Evolutionary conservation across 805 yeast species (phyloP).

Genomic region (Jamesozyma lodderae): DNA sequence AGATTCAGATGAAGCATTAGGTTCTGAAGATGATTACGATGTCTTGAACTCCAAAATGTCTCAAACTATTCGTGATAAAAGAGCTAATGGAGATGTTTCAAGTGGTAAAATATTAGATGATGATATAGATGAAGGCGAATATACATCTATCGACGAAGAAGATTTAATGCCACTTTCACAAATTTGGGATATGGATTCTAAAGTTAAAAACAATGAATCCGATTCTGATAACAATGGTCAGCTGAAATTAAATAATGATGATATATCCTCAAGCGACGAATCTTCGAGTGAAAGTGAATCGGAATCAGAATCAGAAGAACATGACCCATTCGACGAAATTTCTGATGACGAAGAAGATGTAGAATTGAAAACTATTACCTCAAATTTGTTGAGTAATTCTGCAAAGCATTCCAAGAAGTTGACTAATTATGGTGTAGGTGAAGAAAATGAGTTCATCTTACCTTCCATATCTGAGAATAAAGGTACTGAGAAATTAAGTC

Average conservation of each 20-base stretch:
- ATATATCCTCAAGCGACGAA: conserved; percentile 6
- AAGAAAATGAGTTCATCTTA: conserved; percentile 61
- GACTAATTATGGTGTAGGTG: conserved; percentile 42
- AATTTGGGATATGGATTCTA: conserved; percentile 78
- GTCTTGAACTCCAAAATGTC: conserved; percentile 57
- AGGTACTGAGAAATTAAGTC: conserved; percentile 39
- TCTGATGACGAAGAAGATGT: conserved; percentile 43
- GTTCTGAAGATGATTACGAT: conserved; percentile 68
- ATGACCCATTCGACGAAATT: conserved; percentile 31
- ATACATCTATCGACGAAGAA: conserved; percentile 48
- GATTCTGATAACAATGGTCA: conserved; percentile 12
- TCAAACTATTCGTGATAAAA: conserved; percentile 56
- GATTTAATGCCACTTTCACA: conserved; percentile 73
- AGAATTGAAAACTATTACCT: conserved; percentile 44
- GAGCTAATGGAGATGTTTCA: conserved; percentile 28
- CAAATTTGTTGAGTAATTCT: conserved; percentile 29
- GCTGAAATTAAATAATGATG: conserved; percentile 12
- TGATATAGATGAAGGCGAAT: conserved; percentile 51
- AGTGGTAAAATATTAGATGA: conserved; percentile 26
- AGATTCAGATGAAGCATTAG: conserved; percentile 83
- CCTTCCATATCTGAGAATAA: conserved; percentile 37
- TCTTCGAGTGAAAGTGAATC: conserved; percentile 7
- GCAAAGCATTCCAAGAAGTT: conserved; percentile 36
- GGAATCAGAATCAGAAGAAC: conserved; percentile 19
- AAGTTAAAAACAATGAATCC: conserved; percentile 18